Percentiles rank a stretch among this genome's conserved stretches.
These are phyloP conservation scores for Handroanthus guayacan DNA, from an alignment of 257 asterid species.

Conservation along the genomic window DNA sequence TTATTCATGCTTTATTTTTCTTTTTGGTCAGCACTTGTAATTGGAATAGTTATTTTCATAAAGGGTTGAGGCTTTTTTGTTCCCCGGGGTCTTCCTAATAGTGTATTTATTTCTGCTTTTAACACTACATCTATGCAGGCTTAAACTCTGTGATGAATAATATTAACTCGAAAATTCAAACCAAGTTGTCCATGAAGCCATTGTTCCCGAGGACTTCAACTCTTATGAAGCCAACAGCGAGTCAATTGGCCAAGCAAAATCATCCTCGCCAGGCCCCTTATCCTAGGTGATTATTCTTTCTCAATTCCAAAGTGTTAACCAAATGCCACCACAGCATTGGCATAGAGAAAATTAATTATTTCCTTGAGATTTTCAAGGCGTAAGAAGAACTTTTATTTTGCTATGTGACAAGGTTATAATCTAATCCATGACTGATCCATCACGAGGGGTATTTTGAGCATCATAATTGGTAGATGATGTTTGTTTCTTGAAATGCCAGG, in stretches of 20 bases:
- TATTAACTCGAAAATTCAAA: conserved; percentile 49
- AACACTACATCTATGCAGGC: conserved; percentile 53
- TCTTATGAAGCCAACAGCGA: conserved; percentile 94
- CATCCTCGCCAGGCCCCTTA: conserved; percentile 54
- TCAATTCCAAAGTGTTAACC: conserved; percentile 11
- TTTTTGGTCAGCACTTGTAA: conserved; percentile 13
- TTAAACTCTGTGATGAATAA: conserved; percentile 53
- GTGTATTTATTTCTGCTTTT: conserved; percentile 6
- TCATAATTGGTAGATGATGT: conserved; percentile 15
- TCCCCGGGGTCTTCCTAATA: neutral
- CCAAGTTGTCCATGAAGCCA: conserved; percentile 56
- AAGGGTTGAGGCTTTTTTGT: neutral
- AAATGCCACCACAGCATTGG: neutral
- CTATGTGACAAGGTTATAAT: neutral
- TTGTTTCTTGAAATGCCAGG: conserved; percentile 49
- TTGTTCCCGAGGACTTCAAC: conserved; percentile 75
- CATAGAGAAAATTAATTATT: neutral
- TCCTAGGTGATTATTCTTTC: conserved; percentile 57
- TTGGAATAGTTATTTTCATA: conserved; percentile 17
- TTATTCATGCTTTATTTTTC: conserved; percentile 9
- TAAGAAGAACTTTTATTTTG: neutral
- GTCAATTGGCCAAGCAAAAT: conserved; percentile 95
- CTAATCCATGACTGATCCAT: neutral
- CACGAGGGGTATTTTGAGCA: neutral
- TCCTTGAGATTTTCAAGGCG: neutral